Evolutionary conservation across 2,329 filamentous ascomycete species (phyloP).

Genomic region (Talaromyces funiculosus): DNA sequence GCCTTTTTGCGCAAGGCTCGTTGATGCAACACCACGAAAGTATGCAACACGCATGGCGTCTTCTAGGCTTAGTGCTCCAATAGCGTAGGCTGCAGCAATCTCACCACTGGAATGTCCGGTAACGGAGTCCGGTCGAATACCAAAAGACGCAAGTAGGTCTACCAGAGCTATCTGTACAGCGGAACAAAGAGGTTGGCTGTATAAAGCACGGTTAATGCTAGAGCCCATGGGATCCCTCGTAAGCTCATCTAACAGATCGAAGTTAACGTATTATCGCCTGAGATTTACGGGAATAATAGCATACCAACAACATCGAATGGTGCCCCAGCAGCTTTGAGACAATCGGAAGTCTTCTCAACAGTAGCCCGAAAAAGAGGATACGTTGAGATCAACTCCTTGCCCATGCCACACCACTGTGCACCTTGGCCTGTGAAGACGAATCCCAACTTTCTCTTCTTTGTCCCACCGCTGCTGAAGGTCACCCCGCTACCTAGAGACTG

Average conservation of each 20-base stretch:
- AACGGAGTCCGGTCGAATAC: conserved; percentile 16
- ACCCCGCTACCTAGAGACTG: background rate
- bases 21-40: conserved; percentile 17
- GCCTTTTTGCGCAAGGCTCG: background rate
- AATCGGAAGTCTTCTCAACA: background rate
- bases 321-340: background rate
- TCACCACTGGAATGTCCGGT: conserved; percentile 23
- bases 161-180: conserved; percentile 22
- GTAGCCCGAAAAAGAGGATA: conserved; percentile 5
- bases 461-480: background rate
- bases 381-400: conserved; percentile 10
- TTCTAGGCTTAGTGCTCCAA: background rate
- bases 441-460: background rate
- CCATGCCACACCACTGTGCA: conserved; percentile 20
- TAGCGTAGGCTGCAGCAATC: conserved; percentile 22
- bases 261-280: background rate
- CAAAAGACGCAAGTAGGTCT: conserved; percentile 16
- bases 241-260: background rate
- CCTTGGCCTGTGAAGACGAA: conserved; percentile 23
- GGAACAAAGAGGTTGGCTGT: conserved; percentile 17
- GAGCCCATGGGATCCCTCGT: background rate
- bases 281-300: background rate
- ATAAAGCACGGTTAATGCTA: conserved; percentile 7
- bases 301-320: background rate
- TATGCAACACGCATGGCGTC: conserved; percentile 16